Base-by-base conservation (phyloP, 257 asterid species). In the Datura wrightii region DNA sequence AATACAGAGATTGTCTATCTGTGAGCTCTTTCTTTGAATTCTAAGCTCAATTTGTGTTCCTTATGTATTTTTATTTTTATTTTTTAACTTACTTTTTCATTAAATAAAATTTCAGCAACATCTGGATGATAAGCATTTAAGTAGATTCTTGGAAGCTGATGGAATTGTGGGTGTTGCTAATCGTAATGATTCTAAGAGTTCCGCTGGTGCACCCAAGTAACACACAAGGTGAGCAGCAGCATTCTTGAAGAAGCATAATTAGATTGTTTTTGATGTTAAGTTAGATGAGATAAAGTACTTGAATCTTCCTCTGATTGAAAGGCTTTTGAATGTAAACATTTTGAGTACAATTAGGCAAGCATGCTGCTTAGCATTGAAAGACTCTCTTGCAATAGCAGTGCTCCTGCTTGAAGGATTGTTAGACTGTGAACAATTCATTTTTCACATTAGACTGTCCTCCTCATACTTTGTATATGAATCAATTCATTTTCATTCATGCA, bases 61-160 rank as follows among this genome's bases (percentile, higher is more conserved):
- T 46, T n/a, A 82, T 69, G 24, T 24, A 41, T 48, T 86, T 86
- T 44, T 24, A 41, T 48, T 86, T 86, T 44, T 3, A 52, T 5
- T 18, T 55, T 11, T 34, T 18, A 13, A 13, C 10, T 41, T 79
- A 80, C 67, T 18, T 53, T 71, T 42, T 83, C 14, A n/a, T 58
- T 1, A 59, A 2, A 55, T 24, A 24, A 66, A 70, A 82, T 85
- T 52, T 24, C 93, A 94, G 97, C 90, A 92, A 89, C 93, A 94
- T 96, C 91, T 96, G 93, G 98, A 94, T 85, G 95, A 94, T 88
- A 94, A 93, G 91, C 96, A 92, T 90, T 92, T 93, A 79, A 92
- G 96, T 79, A 88, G 94, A 86, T 92, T 94, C 91, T 85, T 93
- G 90, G 96, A 94, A 83, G 98, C 93, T 13, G 98, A 94, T 37